Conservation (phyloP, 2,329 filamentous ascomycete species). For the Atkinsonella hypoxylon region DNA sequence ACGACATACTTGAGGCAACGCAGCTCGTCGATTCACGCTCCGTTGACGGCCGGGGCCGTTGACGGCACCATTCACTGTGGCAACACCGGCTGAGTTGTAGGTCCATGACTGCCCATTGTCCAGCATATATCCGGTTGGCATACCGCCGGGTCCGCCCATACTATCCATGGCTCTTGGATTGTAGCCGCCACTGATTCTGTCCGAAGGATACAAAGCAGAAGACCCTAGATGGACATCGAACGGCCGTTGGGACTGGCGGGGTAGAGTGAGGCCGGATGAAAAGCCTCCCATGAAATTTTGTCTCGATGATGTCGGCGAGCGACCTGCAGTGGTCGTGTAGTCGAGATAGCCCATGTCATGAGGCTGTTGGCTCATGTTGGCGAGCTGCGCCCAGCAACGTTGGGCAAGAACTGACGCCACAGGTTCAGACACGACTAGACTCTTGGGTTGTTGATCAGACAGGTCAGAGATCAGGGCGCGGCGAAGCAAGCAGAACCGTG, state of each 20-base stretch:
- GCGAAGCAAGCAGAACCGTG: not conserved
- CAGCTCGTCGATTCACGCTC: slow-evolving; percentile 41
- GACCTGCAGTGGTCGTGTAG: slow-evolving; percentile 46
- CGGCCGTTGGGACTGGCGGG: slow-evolving; percentile 53
- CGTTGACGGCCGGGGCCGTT: slow-evolving; percentile 49
- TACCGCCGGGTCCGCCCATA: slow-evolving; percentile 25
- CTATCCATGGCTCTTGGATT: slow-evolving; percentile 47
- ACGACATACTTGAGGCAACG: slow-evolving; percentile 60
- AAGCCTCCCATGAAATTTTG: slow-evolving; percentile 46
- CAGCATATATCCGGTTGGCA: slow-evolving; percentile 38
- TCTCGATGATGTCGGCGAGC: slow-evolving; percentile 55
- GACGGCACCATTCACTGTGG: slow-evolving; percentile 49
- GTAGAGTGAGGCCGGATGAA: slow-evolving; percentile 32
- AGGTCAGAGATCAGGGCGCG: not conserved
- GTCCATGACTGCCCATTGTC: slow-evolving; percentile 75
- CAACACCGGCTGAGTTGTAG: slow-evolving; percentile 55
- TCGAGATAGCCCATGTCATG: slow-evolving; percentile 61
- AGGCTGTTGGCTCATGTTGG: slow-evolving; percentile 33
- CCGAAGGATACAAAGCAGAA: slow-evolving; percentile 57
- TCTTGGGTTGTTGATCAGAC: not conserved
- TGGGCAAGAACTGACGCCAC: slow-evolving; percentile 14
- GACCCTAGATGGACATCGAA: slow-evolving; percentile 58
- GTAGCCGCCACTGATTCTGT: slow-evolving; percentile 50
- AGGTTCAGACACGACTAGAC: slow-evolving; percentile 5
- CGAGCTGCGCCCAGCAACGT: slow-evolving; percentile 10